Evolutionary conservation across 2,329 filamentous ascomycete species (phyloP).

Genomic region (Emmonsiellopsis sp.): DNA sequence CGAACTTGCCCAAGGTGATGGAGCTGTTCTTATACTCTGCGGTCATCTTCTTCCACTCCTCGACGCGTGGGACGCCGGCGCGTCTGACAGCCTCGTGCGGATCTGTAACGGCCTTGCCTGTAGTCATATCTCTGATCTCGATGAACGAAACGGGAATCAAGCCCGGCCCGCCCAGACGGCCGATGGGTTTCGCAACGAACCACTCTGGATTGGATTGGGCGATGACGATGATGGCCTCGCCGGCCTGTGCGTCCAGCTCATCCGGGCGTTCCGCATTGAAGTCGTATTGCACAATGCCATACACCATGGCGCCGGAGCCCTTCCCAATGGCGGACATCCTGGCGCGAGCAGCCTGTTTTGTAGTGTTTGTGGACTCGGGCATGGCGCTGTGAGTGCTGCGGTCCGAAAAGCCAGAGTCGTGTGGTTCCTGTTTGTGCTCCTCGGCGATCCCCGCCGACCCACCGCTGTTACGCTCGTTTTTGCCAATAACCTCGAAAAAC

Average conservation of each 20-base stretch:
- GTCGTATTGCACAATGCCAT: slow-evolving; percentile 94
- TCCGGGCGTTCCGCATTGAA: slow-evolving; percentile 93
- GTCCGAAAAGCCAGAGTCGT: slow-evolving; percentile 84
- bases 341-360: slow-evolving; percentile 24
- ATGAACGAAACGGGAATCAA: slow-evolving; percentile 95
- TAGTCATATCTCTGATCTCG: slow-evolving; percentile 89
- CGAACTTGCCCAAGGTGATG: slow-evolving; percentile 85
- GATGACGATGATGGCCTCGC: slow-evolving; percentile 96
- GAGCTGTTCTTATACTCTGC: slow-evolving; percentile 99
- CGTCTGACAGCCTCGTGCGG: slow-evolving; percentile 75
- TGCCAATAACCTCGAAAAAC: slow-evolving; percentile 87
- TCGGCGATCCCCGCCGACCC: slow-evolving; percentile 51
- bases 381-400: slow-evolving; percentile 35
- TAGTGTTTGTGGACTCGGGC: slow-evolving; percentile 27
- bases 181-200: slow-evolving; percentile 99
- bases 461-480: slow-evolving; percentile 81
- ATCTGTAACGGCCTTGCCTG: slow-evolving; percentile 71
- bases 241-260: slow-evolving; percentile 87
- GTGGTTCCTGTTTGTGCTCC: slow-evolving; percentile 52
- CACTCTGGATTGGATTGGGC: slow-evolving; percentile 97
- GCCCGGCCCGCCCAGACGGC: slow-evolving; percentile 85
- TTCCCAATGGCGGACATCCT: slow-evolving; percentile 43
- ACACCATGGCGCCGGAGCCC: slow-evolving; percentile 72
- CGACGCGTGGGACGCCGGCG: slow-evolving; percentile 86
- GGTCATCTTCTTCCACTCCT: slow-evolving; percentile 99